phyloP scores from a whole-genome alignment of 2,329 filamentous ascomycete species.

The Hypoxylon sp. region DNA sequence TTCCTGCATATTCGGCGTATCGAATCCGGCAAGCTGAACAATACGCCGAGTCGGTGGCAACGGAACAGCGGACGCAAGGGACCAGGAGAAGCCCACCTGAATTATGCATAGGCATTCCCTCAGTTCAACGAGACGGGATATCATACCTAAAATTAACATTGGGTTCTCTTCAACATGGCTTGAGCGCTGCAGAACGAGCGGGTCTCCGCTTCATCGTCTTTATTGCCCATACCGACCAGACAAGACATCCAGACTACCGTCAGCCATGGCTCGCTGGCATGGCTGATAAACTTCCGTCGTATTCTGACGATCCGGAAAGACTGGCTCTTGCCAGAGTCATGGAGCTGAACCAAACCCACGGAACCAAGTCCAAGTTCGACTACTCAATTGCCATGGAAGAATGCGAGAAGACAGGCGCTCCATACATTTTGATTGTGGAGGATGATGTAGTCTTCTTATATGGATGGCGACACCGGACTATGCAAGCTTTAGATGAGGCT shows the following conservation, averaged over 20 bases:
- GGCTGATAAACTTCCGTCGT: constrained; percentile 44
- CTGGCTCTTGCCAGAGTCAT: constrained; percentile 23
- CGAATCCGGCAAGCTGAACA: constrained; percentile 39
- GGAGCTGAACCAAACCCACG: constrained; percentile 28
- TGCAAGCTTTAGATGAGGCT: constrained; percentile 38
- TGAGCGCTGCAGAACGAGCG: constrained; percentile 33
- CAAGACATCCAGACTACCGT: constrained; percentile 37
- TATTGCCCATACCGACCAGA: constrained; percentile 46
- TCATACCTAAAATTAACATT: constrained; percentile 44
- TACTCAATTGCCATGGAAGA: constrained; percentile 46
- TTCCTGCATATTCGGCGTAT: constrained; percentile 39
- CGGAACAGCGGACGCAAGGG: neutral
- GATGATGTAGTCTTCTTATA: constrained; percentile 50
- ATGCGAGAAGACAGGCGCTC: constrained; percentile 41
- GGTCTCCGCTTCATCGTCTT: constrained; percentile 43
- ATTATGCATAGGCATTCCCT: constrained; percentile 45
- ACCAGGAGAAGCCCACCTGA: constrained; percentile 22
- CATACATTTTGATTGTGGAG: constrained; percentile 47
- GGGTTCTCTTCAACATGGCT: constrained; percentile 45
- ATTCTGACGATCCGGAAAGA: constrained; percentile 32
- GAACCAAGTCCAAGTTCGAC: constrained; percentile 43
- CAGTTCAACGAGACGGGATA: constrained; percentile 42
- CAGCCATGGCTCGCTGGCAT: constrained; percentile 43
- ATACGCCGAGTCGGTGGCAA: constrained; percentile 28
- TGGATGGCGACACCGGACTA: constrained; percentile 46